Conservation (phyloP, 202 grass and related monocot species). For the Panicum virgatum region DNA sequence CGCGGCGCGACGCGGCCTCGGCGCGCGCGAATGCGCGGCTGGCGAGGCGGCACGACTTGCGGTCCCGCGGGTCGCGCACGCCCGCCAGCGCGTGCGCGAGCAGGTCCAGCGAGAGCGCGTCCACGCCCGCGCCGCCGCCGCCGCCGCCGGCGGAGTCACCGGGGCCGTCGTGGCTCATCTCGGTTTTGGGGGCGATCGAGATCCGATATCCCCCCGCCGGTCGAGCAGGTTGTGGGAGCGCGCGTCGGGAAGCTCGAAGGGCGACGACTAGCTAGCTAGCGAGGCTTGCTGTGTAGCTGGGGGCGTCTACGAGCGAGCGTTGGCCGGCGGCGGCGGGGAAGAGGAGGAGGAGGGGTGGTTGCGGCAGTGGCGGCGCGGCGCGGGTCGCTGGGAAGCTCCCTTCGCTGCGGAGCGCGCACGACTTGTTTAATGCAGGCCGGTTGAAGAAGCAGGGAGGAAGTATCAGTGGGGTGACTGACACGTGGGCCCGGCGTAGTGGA, state of each 20-base stretch:
- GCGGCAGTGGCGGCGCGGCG: background rate
- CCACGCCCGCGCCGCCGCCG: background rate
- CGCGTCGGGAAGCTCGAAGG: background rate
- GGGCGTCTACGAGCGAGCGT: background rate
- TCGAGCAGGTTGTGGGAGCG: background rate
- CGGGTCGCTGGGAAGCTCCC: background rate
- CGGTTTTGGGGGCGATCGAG: background rate
- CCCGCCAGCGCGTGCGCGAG: slow-evolving; percentile 57
- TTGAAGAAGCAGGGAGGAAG: background rate
- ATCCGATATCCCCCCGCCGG: slow-evolving; percentile 17
- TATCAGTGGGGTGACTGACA: background rate
- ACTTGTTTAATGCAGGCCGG: background rate
- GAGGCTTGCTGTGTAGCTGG: background rate
- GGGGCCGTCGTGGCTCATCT: slow-evolving; percentile 20
- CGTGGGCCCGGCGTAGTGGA: background rate
- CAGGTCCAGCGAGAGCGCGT: slow-evolving; percentile 62
- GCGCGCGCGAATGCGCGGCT: slow-evolving; percentile 56
- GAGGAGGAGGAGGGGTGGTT: background rate
- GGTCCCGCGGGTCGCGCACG: slow-evolving; percentile 51
- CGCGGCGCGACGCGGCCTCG: slow-evolving; percentile 56
- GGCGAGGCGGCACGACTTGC: slow-evolving; percentile 74
- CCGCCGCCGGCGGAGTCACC: background rate
- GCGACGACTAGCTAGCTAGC: no score
- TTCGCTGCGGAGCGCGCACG: no score
- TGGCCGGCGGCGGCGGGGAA: background rate